Evolutionary conservation across 176 grass and related monocot species (phyloP), one percentile per base, ranked within the genome.

Genomic region (Raddia guianensis): DNA sequence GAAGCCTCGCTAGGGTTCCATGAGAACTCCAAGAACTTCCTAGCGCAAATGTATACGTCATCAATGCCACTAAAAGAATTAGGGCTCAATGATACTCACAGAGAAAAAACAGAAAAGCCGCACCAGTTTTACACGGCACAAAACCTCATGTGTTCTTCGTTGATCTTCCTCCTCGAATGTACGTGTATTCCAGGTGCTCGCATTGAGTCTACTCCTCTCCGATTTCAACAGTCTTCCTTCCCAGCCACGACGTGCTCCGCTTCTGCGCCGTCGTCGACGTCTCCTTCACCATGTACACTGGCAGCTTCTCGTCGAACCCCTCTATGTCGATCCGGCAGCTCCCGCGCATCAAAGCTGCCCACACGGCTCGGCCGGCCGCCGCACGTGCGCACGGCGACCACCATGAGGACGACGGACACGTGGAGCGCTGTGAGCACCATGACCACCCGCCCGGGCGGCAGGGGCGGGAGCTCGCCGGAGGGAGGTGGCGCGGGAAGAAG

Each of bases 181-280:
- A n/a, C n/a, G n/a, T n/a, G n/a, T n/a, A n/a, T n/a, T n/a, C n/a
- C n/a, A n/a, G n/a, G n/a, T n/a, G n/a, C n/a, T n/a, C n/a, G n/a
- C n/a, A n/a, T n/a, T n/a, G n/a, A n/a, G n/a, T n/a, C n/a, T n/a
- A n/a, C n/a, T n/a, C n/a, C n/a, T n/a, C n/a, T n/a, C n/a, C n/a
- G n/a, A n/a, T n/a, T n/a, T n/a, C n/a, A n/a, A n/a, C n/a, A n/a
- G 73, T 54, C 62, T 49, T 58, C 91, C 47, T 73, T 62, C 83
- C 79, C 13, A 84, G 81, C 83, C 90, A 89, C 66, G 55, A 86
- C 5, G 15, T 14, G 81, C 80, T 90, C 82, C 45, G 77, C 65
- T 74, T 83, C 70, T 63, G 57, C 73, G n/a, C n/a, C n/a, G 5
- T n/a, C 11, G 62, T 12, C 13, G 83, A 53, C 0, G 86, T 33